Percentiles rank a stretch among this genome's conserved stretches.
phyloP scores from a whole-genome alignment of 2,329 filamentous ascomycete species.

The Beauveria pseudobassiana region DNA sequence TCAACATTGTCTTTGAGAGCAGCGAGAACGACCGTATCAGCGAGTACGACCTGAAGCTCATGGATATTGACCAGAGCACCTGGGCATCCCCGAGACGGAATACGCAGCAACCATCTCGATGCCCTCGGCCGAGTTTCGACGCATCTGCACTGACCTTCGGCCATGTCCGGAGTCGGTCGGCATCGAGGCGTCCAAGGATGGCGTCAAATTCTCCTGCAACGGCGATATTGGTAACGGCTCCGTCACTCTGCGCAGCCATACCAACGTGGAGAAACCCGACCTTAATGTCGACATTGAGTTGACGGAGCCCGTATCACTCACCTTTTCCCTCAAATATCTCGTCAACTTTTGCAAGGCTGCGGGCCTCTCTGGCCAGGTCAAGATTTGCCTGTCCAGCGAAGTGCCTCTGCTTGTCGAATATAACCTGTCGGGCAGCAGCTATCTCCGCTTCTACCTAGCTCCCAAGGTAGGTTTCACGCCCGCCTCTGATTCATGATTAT shows the following conservation, averaged over 20 bases:
- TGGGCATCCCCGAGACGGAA: conserved; percentile 98
- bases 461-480: conserved; percentile 68
- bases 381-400: conserved; percentile 90
- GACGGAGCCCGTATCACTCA: conserved; percentile 84
- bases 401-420: conserved; percentile 96
- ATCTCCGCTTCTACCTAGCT: conserved; percentile 93
- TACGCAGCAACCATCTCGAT: conserved; percentile 87
- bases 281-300: conserved; percentile 84
- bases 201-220: conserved; percentile 86
- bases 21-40: conserved; percentile 79
- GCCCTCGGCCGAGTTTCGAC: conserved; percentile 84
- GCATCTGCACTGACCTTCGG: conserved; percentile 90
- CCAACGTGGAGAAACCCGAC: conserved; percentile 80
- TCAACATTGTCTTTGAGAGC: conserved; percentile 95
- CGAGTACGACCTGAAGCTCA: conserved; percentile 99
- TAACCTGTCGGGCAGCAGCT: conserved; percentile 69
- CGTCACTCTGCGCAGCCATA: conserved; percentile 83
- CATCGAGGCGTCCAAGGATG: conserved; percentile 95
- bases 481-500: background rate
- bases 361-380: conserved; percentile 72
- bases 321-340: conserved; percentile 98
- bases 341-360: conserved; percentile 99
- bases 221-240: conserved; percentile 95
- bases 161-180: conserved; percentile 93
- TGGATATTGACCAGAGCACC: conserved; percentile 99